A percentile compares a stretch with the other conserved stretches of the same genome.
Conservation (phyloP, 208 protist genomes). For the Trichomonas vaginalis region DNA sequence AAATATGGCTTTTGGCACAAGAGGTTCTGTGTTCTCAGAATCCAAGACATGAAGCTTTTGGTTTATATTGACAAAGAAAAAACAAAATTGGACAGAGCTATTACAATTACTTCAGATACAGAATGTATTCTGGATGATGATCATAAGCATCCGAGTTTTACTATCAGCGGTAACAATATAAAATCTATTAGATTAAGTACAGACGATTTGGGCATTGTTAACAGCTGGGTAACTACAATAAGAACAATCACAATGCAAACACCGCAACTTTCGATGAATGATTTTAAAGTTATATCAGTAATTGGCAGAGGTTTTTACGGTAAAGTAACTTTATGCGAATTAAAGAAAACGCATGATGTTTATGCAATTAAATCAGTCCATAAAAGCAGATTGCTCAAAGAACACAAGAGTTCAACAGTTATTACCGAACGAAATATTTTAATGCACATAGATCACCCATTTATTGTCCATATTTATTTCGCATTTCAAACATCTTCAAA, state of each 20-base stretch:
- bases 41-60: background rate
- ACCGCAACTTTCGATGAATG: background rate
- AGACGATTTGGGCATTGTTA: background rate
- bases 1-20: background rate
- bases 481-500: background rate
- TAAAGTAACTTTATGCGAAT: background rate
- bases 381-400: background rate
- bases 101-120: background rate
- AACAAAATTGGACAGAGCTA: background rate
- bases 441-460: background rate
- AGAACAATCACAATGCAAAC: background rate
- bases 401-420: background rate
- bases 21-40: background rate
- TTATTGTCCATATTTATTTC: background rate
- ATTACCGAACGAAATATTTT: slow-evolving; percentile 1
- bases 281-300: background rate
- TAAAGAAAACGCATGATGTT: background rate
- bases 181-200: background rate
- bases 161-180: background rate
- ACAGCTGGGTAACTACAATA: background rate
- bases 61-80: background rate
- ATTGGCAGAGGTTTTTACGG: background rate
- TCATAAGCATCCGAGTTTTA: background rate
- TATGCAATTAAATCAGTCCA: background rate
- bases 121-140: too few relatives aligned